Conservation (phyloP, 2,329 filamentous ascomycete genomes). For the Fusarium cicatricum region DNA sequence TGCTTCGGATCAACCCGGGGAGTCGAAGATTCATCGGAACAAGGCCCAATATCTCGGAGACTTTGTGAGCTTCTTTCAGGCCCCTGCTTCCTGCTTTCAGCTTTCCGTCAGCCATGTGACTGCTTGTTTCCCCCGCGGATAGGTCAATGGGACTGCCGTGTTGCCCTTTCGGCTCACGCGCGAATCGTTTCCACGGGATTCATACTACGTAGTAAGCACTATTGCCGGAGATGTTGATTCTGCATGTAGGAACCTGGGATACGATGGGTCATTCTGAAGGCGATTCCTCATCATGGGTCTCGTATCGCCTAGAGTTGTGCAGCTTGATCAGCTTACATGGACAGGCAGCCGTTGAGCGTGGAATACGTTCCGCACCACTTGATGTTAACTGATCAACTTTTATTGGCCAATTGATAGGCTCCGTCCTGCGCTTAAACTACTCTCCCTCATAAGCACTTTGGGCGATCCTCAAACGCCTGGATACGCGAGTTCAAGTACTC, state of each 20-base stretch:
- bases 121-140: neutral
- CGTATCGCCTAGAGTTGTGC: neutral
- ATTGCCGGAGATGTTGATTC: conserved; percentile 18
- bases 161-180: neutral
- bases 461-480: too few species aligned
- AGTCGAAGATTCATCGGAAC: conserved; percentile 34
- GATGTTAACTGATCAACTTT: neutral
- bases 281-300: conserved; percentile 5
- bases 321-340: conserved; percentile 3
- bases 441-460: neutral
- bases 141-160: neutral
- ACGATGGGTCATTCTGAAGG: conserved; percentile 4
- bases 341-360: neutral
- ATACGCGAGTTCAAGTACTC: too few species aligned
- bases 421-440: too few species aligned
- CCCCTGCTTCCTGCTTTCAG: neutral
- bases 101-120: conserved; percentile 1
- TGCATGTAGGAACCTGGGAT: conserved; percentile 2
- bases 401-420: conserved; percentile 3
- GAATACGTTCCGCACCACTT: conserved; percentile 14
- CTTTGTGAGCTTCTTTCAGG: neutral
- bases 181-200: conserved; percentile 32
- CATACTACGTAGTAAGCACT: conserved; percentile 33
- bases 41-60: neutral
- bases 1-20: conserved; percentile 37